A percentile compares a stretch with the other conserved stretches of the same genome.
Conservation (phyloP, 139 green algal species). For the Closterium sp. region DNA sequence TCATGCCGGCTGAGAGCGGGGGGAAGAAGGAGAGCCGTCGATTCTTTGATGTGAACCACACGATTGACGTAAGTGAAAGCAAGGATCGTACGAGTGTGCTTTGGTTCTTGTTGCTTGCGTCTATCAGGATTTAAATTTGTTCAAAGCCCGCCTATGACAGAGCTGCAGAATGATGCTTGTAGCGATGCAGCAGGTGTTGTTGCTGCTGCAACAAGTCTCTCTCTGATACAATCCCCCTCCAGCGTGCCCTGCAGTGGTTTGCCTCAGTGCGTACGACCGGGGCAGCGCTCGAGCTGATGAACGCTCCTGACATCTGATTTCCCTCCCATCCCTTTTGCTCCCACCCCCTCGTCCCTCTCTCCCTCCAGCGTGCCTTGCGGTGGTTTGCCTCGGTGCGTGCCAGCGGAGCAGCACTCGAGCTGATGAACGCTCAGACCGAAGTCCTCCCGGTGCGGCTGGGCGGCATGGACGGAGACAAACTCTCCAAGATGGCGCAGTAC, state of each 20-base stretch:
- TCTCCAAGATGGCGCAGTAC: conserved; percentile 1
- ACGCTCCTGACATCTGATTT: too few relatives aligned
- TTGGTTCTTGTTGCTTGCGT: not conserved
- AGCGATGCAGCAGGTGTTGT: not conserved
- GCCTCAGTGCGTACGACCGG: too few relatives aligned
- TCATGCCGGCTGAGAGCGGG: not conserved
- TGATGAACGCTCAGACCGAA: not conserved
- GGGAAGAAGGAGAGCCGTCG: not conserved
- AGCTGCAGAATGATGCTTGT: not conserved
- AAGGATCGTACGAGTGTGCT: not conserved
- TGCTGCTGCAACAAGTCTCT: not conserved
- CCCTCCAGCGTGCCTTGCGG: not conserved
- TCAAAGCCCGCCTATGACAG: not conserved
- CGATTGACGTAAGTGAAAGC: not conserved
- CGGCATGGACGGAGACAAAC: conserved; percentile 2
- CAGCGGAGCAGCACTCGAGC: not conserved
- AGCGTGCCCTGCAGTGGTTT: too few relatives aligned
- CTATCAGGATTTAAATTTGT: not conserved
- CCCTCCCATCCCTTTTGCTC: too few relatives aligned
- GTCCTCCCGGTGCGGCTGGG: not conserved
- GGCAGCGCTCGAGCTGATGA: too few relatives aligned
- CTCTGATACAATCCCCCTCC: not conserved
- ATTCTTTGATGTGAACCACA: conserved; percentile 1
- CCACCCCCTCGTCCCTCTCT: not conserved
- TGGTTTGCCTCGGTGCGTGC: not conserved